Evolutionary conservation across 1,139 yeast genomes (phyloP), one percentile per base, ranked within the genome.

Genomic region (Debaryomyces psychrophilus): DNA sequence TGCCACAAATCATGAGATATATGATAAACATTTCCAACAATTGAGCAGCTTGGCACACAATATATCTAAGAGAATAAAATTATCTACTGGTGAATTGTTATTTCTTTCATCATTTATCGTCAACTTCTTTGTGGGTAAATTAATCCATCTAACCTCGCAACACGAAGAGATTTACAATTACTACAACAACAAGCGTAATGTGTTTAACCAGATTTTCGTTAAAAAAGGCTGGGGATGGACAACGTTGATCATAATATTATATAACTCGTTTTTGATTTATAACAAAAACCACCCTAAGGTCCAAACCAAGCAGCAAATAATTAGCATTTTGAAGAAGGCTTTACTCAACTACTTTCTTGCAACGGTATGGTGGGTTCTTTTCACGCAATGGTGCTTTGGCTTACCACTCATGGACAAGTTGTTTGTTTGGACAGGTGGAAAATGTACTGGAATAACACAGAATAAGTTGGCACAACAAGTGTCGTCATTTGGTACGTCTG

Each of bases 211-310:
- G 28, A 44, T 77, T 4, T 87, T 93, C 62, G 97, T 92, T 37
- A 93, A 93, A 59, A 76, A 76, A 35, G 98, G 97, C 2, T 93
- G 99, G 99, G 76, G 82, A 12, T 93, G 98, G 98, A 90, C 97
- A 1, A 77, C 90, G 0, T 18, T 68, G 2, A 61, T 56, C 14
- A 53, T 74, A 6, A 47, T 58, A 1, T 44, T 55, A 5, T 74
- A 72, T 50, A 73, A 73, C 49, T 58, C 49, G 1, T 31, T 51
- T n/a, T 25, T 59, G 2, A 14, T 58, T 2, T 46, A 38, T 36
- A 40, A 37, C 14, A 43, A 45, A 28, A 35, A 46, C 4, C 55
- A 57, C 41, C 53, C 54, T n/a, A 45, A 39, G 31, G 31, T 50
- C 15, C 47, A 36, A 20, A 29, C 41, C 5, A 47, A 47, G 20